Conservation (phyloP, 495 filamentous ascomycete species). For the Neurospora sp. region DNA sequence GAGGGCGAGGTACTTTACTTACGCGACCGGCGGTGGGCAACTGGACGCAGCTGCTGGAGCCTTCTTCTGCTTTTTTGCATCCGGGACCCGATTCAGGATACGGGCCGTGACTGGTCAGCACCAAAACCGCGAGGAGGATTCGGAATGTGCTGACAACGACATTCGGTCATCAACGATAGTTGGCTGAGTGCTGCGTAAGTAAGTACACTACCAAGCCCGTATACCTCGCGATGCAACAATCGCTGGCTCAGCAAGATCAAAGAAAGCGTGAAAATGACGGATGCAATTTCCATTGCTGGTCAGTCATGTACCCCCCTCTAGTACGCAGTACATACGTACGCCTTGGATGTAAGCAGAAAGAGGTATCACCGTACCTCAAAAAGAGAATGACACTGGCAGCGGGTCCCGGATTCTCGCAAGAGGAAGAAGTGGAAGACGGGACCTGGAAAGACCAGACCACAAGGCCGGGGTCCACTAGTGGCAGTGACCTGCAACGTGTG, state of each 20-base stretch:
- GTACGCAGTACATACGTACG: not conserved
- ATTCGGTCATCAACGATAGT: not conserved
- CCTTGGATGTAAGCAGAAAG: not conserved
- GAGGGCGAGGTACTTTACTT: not conserved
- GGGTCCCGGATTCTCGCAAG: not conserved
- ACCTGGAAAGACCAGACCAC: not conserved
- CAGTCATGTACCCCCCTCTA: not conserved
- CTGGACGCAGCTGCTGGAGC: not conserved
- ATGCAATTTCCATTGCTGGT: not conserved
- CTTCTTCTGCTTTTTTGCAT: not conserved
- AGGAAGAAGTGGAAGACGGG: not conserved
- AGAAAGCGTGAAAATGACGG: not conserved
- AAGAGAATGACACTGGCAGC: not conserved
- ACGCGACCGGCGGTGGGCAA: not conserved
- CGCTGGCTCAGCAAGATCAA: not conserved
- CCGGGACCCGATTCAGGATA: not conserved
- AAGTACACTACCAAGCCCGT: not conserved
- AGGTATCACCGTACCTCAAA: not conserved
- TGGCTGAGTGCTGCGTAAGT: not conserved
- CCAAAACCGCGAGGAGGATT: not conserved
- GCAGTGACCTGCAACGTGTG: not conserved
- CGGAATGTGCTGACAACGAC: not conserved
- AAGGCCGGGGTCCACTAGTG: not conserved
- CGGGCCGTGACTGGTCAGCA: not conserved
- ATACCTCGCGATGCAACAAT: not conserved